These are phyloP conservation scores for Cercospora sesami DNA, from an alignment of 2,329 filamentous ascomycete species.

Conservation along the genomic window DNA sequence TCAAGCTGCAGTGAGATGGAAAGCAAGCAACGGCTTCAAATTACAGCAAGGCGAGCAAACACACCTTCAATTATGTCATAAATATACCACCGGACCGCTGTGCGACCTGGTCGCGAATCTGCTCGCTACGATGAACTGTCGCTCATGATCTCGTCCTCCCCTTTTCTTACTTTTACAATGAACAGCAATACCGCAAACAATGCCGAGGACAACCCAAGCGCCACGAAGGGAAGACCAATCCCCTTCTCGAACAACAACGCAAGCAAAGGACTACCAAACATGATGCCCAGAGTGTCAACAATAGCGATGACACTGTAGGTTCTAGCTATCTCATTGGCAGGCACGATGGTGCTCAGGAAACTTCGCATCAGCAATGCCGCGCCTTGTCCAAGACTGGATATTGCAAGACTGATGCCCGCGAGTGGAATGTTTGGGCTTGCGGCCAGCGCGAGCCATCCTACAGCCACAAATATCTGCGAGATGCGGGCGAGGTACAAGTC, in stretches of 20 bases:
- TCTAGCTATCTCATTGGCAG: slow-evolving; percentile 55
- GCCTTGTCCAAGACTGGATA: slow-evolving; percentile 51
- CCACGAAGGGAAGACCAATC: slow-evolving; percentile 54
- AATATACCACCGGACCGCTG: background rate
- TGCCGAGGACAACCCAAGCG: slow-evolving; percentile 34
- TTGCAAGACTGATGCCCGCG: slow-evolving; percentile 44
- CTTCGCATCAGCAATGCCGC: slow-evolving; percentile 49
- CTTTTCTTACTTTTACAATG: slow-evolving; percentile 34
- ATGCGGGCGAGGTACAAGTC: slow-evolving; percentile 38
- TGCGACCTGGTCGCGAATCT: background rate
- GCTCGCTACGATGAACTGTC: background rate
- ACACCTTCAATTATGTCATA: background rate
- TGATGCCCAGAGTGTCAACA: slow-evolving; percentile 52
- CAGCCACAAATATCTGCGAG: slow-evolving; percentile 31
- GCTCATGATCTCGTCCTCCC: slow-evolving; percentile 26
- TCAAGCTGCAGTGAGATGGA: background rate
- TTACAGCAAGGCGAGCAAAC: background rate
- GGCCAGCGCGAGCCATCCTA: slow-evolving; percentile 37
- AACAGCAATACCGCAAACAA: slow-evolving; percentile 27
- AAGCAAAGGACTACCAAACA: slow-evolving; percentile 51
- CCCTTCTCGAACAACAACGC: slow-evolving; percentile 52
- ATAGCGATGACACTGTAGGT: slow-evolving; percentile 56
- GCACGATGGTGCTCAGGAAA: slow-evolving; percentile 56
- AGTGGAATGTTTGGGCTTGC: slow-evolving; percentile 34
- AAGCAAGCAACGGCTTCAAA: background rate